Evolutionary conservation across 768 basidiomycete genomes (phyloP), one percentile per base, ranked within the genome.

Genomic region (Coprinellus aureogranulatus): DNA sequence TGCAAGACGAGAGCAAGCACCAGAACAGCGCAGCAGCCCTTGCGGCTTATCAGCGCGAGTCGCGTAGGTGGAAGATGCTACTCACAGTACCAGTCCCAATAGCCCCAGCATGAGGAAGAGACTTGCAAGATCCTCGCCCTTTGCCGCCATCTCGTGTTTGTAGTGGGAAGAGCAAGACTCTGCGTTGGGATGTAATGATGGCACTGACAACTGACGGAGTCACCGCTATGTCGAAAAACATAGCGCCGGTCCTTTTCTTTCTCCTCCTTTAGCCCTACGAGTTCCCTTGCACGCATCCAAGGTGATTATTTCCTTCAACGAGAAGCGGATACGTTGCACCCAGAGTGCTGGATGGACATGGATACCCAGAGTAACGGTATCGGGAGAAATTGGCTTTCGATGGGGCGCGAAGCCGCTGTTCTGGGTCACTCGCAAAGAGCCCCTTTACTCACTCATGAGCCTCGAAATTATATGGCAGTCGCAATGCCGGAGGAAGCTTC

Each of bases 1-100:
- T 67, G 71, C 87, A 87, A 6, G 86, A 88, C 31, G 86, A 86
- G 50, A 89, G 69, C 58, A 87, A 69, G 64, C 87, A 89, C 84
- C 87, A 87, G 41, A 78, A 77, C 6, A 88, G 64, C 27, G 80
- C 73, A 16, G 79, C 76, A 45, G 65, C 55, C 41, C 73, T 73
- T 47, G 44, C 37, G 6, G n/a, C 41, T 55, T 22, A 26, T 31
- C 6, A 37, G 45, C 45, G 23, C 22, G 18, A 14, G 14, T 18
- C 25, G 50, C 28, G 57, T 56, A 28, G 39, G 16, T 10, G 27
- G 44, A 37, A 18, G 40, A 48, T 53, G 42, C 49, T 41, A 62
- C 71, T 71, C 66, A 83, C 85, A 86, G 64, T 54, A 87, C 72
- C 46, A 80, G 57, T 12, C 70, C 78, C 28, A 87, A 70, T 34